Evolutionary conservation across 208 protist genomes (phyloP).

Genomic region (Crithidia thermophila): DNA sequence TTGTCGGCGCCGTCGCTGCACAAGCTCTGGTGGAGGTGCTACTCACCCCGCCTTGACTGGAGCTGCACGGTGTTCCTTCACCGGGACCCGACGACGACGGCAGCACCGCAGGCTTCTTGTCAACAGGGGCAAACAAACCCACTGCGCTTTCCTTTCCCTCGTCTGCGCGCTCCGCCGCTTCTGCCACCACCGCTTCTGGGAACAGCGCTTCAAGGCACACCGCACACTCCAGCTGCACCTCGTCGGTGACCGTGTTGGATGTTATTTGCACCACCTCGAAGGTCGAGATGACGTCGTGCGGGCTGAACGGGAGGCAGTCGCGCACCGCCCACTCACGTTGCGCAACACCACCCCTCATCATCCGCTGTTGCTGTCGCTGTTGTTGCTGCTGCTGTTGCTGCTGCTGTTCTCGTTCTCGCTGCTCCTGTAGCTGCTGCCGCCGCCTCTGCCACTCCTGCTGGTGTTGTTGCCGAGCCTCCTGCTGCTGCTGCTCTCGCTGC

Average conservation of each 20-base stretch:
- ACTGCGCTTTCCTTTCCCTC: too few species aligned
- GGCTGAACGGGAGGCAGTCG: constrained; percentile 8
- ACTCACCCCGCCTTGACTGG: neutral
- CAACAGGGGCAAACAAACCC: too few species aligned
- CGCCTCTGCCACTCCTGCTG: too few species aligned
- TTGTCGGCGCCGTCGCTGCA: neutral
- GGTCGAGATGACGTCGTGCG: constrained; percentile 15
- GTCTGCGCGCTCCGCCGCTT: neutral
- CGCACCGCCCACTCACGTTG: constrained; percentile 13
- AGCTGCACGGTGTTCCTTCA: too few species aligned
- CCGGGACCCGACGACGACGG: too few species aligned
- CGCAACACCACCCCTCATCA: too few species aligned
- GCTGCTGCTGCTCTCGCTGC: too few species aligned
- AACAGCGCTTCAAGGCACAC: constrained; percentile 23
- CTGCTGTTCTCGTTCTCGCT: neutral
- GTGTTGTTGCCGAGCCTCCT: too few species aligned
- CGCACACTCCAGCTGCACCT: constrained; percentile 4
- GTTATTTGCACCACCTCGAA: constrained; percentile 1
- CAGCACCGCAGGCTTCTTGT: too few species aligned
- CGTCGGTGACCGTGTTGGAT: neutral
- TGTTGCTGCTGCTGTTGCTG: neutral
- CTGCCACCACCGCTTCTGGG: neutral
- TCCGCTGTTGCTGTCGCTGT: too few species aligned
- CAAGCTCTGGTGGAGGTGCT: neutral
- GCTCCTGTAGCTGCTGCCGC: too few species aligned